These are phyloP conservation scores for Hyphodiscus sp. DNA, from an alignment of 2,329 filamentous ascomycete genomes.

Conservation along the genomic window DNA sequence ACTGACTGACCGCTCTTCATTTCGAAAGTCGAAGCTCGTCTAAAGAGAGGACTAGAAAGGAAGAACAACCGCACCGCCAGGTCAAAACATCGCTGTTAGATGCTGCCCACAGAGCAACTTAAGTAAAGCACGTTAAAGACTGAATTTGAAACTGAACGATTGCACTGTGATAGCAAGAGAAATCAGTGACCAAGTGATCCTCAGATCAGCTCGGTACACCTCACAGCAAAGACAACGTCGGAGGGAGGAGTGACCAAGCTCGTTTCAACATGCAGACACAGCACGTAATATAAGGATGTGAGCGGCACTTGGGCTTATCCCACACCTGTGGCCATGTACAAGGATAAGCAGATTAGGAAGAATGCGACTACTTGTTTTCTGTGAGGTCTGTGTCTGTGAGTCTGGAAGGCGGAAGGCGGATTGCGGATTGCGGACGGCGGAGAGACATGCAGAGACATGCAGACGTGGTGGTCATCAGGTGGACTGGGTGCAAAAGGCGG, in stretches of 20 bases:
- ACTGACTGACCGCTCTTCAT: slow-evolving; percentile 16
- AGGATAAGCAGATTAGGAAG: neutral
- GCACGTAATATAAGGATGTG: neutral
- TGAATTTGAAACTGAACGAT: slow-evolving; percentile 6
- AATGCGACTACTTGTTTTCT: neutral
- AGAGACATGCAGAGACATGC: neutral
- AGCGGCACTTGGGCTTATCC: neutral
- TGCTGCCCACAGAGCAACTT: neutral
- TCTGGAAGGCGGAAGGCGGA: neutral
- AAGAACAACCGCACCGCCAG: slow-evolving; percentile 5
- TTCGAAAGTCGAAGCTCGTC: slow-evolving; percentile 8
- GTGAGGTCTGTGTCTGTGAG: neutral
- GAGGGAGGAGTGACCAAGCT: slow-evolving; percentile 1
- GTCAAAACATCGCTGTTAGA: slow-evolving; percentile 22
- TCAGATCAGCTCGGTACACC: slow-evolving; percentile 20
- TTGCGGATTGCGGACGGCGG: neutral
- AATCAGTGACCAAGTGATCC: slow-evolving; percentile 19
- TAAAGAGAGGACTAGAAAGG: slow-evolving; percentile 8
- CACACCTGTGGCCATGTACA: neutral
- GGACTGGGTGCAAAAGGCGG: neutral
- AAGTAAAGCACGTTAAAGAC: slow-evolving; percentile 3
- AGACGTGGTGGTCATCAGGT: neutral
- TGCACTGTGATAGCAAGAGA: neutral
- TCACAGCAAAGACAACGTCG: slow-evolving; percentile 14
- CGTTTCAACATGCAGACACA: neutral